These are phyloP conservation scores for Poterioochromonas sp. DNA, from an alignment of 352 stramenopile genomes.

Conservation along the genomic window DNA sequence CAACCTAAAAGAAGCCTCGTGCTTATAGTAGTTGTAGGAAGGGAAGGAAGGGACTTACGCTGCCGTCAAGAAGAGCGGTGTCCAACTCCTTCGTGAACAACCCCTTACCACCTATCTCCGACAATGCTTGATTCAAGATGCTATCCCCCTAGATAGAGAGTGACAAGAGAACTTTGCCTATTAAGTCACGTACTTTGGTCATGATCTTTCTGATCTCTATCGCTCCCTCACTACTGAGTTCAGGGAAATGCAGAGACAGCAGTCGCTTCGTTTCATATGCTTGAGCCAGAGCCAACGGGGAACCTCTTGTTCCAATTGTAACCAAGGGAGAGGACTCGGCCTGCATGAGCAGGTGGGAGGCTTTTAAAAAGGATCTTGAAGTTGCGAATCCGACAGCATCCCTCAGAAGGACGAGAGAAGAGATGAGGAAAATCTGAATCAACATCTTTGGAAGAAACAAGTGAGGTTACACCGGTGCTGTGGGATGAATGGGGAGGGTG, in stretches of 20 bases:
- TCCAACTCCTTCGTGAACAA: slow-evolving; percentile 85
- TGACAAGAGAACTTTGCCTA: not conserved
- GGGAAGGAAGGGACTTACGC: not conserved
- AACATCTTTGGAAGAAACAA: too few species aligned
- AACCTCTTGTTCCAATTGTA: slow-evolving; percentile 68
- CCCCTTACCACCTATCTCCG: slow-evolving; percentile 77
- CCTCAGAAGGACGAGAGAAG: too few species aligned
- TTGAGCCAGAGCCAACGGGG: slow-evolving; percentile 69
- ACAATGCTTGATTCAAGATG: slow-evolving; percentile 51
- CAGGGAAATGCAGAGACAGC: slow-evolving; percentile 43
- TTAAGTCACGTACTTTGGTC: slow-evolving; percentile 28
- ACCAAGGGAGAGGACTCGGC: too few species aligned
- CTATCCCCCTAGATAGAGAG: slow-evolving; percentile 26
- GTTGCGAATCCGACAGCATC: too few species aligned
- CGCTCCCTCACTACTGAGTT: slow-evolving; percentile 44
- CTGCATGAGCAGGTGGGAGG: too few species aligned
- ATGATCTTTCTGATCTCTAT: slow-evolving; percentile 44
- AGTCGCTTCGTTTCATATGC: slow-evolving; percentile 47
- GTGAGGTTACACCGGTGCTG: too few species aligned
- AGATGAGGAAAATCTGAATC: too few species aligned
- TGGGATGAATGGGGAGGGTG: too few species aligned
- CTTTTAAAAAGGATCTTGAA: too few species aligned
- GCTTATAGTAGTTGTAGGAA: not conserved
- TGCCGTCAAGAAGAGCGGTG: slow-evolving; percentile 56
- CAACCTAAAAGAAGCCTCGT: slow-evolving; percentile 50